Base-by-base conservation (phyloP, 2,329 filamentous ascomycete genomes). In the Aspergillus piperis region DNA sequence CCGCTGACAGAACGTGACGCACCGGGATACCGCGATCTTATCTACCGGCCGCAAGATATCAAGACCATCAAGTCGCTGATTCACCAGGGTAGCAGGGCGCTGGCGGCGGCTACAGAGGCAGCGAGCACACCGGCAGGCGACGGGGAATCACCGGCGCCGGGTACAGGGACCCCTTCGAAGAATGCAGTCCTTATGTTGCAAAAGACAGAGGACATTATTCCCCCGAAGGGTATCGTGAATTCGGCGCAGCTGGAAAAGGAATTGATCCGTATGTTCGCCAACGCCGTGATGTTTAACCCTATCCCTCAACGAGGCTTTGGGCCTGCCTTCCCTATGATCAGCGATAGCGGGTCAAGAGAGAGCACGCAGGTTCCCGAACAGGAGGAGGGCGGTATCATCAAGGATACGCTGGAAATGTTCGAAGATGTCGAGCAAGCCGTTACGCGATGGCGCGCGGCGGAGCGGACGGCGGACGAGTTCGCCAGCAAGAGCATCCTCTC, bases 211-310 rank as follows among this genome's bases (percentile, higher is more conserved):
- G 91, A 97, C 59, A 81, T 96, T 25, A 83, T 94, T 2, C 91
- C 94, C 2, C 94, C 95, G 0, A 91, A 88, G 68, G 91, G 88
- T 19, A 96, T 98, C 68, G 91, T 98, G 75, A 98, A 98, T 75
- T 93, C 90, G 54, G 87, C 90, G 1, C 95, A 98, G 74, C 83
- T 98, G 15, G 94, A 98, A 76, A 91, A 92, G 66, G 94, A 98
- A 74, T 81, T 98, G 10, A 91, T 96, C 68, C 90, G 96, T 69
- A 97, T 98, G 91, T 96, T 98, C 75, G 92, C 92, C 66, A 98
- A 98, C 71, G 94, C 95, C 17, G 90, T 97, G 76, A 98, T 99
- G 95, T 99, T 96, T 81, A 98, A 98, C 69, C 88, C 90, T 0
- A 91, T 96, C 63, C 88, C 89, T 0, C 82, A 90, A 66, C 85